Evolutionary conservation across 768 basidiomycete genomes (phyloP), one percentile per base, ranked within the genome.

Genomic region (Coprinopsis cinerea): DNA sequence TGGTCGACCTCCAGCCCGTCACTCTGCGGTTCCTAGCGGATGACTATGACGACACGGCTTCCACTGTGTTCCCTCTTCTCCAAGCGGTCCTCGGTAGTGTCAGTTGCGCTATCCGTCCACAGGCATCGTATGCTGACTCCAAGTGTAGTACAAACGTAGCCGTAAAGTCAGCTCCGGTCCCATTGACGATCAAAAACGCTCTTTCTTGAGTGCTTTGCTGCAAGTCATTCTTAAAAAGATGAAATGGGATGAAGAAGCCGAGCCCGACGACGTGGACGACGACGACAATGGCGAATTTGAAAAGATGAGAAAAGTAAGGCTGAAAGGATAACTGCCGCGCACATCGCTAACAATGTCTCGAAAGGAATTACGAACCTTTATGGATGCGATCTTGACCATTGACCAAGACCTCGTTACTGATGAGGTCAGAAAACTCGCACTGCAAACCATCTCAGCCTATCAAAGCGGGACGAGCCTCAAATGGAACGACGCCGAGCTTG

Each of bases 401-500:
- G 92, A 97, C 61, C 85, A 86, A 50, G 78, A 85, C 24, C 79
- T 97, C 22, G 92, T 94, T 48, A 87, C 87, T 1, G 77, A 79
- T 14, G 82, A 85, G 0, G 81, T 97, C 6, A 79, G 81, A 26
- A 75, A 77, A 4, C 76, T 92, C 24, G 83, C 91, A 9, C 64
- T 88, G 53, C 78, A 77, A 52, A 94, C 90, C 0, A 75, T 96
- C 26, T 78, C 84, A 4, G 75, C 81, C 1, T 88, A 85, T 57
- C 74, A 76, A 44, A 83, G 70, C 52, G 81, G 87, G 0, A 65
- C 77, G 0, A 62, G 73, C 15, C 65, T 96, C 28, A 78, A 87
- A 52, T 98, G 96, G 96, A 83, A 92, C 57, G 86, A 94, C 55
- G 91, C 88, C 2, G 96, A 99, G 65, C 76, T 98, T 17, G 92